These are phyloP conservation scores for Podaxis carcinomalis DNA, from an alignment of 768 basidiomycete species.

Conservation along the genomic window DNA sequence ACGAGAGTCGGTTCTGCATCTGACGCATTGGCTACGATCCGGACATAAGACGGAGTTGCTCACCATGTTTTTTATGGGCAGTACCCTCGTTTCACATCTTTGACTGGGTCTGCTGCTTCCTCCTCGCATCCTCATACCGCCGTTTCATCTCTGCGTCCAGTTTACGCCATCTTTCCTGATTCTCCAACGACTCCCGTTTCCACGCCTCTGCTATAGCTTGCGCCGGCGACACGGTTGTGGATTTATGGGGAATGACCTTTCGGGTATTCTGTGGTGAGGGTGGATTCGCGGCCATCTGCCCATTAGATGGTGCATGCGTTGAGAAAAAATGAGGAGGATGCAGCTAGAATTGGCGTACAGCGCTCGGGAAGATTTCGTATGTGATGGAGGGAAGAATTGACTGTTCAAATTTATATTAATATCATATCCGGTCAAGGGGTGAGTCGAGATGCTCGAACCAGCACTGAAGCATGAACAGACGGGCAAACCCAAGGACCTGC, in stretches of 20 bases:
- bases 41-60: background rate
- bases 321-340: conserved; percentile 25
- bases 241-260: conserved; percentile 27
- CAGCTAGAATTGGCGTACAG: conserved; percentile 33
- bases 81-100: conserved; percentile 43
- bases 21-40: background rate
- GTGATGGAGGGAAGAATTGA: conserved; percentile 28
- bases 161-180: conserved; percentile 52
- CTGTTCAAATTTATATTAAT: conserved; percentile 42
- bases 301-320: conserved; percentile 25
- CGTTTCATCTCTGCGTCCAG: conserved; percentile 46
- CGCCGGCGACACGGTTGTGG: conserved; percentile 41
- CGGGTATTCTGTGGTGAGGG: conserved; percentile 30
- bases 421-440: conserved; percentile 33
- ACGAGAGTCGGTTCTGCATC: conserved; percentile 1
- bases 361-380: conserved; percentile 28
- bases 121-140: conserved; percentile 34
- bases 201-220: conserved; percentile 68
- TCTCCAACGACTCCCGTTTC: conserved; percentile 57
- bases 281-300: conserved; percentile 43
- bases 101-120: conserved; percentile 16
- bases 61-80: conserved; percentile 7
- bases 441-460: conserved; percentile 32
- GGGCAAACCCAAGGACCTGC: conserved; percentile 29
- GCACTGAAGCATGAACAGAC: conserved; percentile 33